Conservation (phyloP, 2,329 filamentous ascomycete genomes). For the Coniochaeta sp. region DNA sequence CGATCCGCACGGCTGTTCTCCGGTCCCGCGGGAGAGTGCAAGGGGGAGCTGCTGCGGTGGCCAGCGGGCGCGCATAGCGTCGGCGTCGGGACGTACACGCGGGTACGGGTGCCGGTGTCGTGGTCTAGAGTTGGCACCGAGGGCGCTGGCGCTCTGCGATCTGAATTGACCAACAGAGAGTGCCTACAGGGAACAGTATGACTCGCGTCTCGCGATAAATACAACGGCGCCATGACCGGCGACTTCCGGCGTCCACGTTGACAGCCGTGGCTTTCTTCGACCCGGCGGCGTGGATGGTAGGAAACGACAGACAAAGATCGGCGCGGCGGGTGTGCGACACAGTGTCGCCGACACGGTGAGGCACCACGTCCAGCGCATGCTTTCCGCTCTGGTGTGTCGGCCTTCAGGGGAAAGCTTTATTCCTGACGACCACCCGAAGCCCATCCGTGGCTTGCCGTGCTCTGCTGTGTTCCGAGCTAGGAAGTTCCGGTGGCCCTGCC, state of each 20-base stretch:
- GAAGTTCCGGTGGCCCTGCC: background rate
- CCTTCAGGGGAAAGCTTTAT: background rate
- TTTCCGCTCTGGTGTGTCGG: background rate
- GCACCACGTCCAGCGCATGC: background rate
- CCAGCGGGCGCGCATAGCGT: background rate
- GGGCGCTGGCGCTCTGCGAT: too few relatives aligned
- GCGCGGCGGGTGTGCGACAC: background rate
- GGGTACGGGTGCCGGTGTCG: background rate
- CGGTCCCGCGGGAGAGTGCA: background rate
- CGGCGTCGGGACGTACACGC: background rate
- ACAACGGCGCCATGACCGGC: background rate
- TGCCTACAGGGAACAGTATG: background rate
- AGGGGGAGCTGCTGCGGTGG: too few relatives aligned
- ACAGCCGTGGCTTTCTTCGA: background rate
- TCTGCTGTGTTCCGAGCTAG: background rate
- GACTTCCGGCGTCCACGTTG: background rate
- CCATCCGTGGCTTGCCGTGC: background rate
- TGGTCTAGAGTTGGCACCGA: background rate
- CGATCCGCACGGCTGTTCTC: background rate
- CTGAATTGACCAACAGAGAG: too few relatives aligned
- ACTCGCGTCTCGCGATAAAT: background rate
- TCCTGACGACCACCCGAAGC: background rate
- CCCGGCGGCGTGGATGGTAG: background rate
- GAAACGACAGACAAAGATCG: background rate
- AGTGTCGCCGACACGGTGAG: background rate